Base-by-base conservation (phyloP, 164 flowering plant species). In the Berberis thunbergii region DNA sequence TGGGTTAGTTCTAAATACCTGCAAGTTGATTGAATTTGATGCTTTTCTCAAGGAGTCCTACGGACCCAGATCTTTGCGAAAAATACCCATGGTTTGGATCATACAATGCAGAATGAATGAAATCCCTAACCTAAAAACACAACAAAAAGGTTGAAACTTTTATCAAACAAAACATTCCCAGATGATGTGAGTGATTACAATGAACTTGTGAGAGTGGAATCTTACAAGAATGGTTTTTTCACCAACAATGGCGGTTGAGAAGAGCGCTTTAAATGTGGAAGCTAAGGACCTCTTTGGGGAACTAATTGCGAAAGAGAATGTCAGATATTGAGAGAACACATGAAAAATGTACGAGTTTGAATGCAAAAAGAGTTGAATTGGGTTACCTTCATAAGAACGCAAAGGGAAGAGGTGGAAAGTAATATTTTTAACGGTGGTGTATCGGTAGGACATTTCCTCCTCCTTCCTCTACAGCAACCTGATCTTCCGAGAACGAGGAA, bases 71-170 rank as follows among this genome's bases (percentile, higher is more conserved):
- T 61, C 87, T 72, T 66, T 84, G 84, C 7, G 97, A 84, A 76
- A 93, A 89, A 74, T 93, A 93, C 1, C 98, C 98, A 78, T 85
- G 81, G 26, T 77, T 72, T 0, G 96, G 91, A 61, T 89, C 83
- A 61, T 88, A 93, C 57, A 92, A 65, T 45, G 94, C 91, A 5
- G 88, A 81, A 66, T 74, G 91, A 42, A 93, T 83, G 71, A 83
- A 93, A 81, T 93, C 98, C 11, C 98, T 74, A 61, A 93, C 98
- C 98, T 93, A 67, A 57, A 52, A 43, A 45, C 52, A 57, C 46
- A 58, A 38, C 1, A 48, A 57, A 39, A 48, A 8, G 26, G 26
- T 26, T 7, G 60, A 65, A 57, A 59, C 4, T 2, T 60, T 67
- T 12, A 26, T 6, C 10, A 41, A 12, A 1, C 44, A 45, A 2